Evolutionary conservation across 148 eudicot species (phyloP), one percentile per base, ranked within the genome.

Genomic region (Fallopia convolvulus): DNA sequence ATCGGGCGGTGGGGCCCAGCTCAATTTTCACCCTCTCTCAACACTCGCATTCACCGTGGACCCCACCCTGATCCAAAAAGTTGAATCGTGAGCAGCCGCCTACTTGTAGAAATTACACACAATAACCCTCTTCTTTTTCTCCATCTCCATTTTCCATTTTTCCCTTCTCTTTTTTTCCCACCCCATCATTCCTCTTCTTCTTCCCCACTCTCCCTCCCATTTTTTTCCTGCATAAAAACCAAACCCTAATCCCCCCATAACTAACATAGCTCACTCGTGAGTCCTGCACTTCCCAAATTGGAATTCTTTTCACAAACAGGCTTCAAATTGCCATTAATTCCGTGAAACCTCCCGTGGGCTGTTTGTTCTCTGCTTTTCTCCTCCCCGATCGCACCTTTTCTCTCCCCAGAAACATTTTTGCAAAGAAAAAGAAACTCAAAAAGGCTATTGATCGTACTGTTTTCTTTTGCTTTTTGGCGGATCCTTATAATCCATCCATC

Each of bases 81-180:
- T 68, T 36, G 44, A 68, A 23, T 23, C 6, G 17, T 36, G 72
- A 61, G 36, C 72, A 68, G 72, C 72, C 72, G 72, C 72, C 72
- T 68, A 68, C 72, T 68, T 68, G 72, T 68, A 68, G 72, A 68
- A 68, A 36, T 36, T 36, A 36, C 72, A 36, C 72, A 68, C 72
- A 10, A 36, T 15, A 36, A 36, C 39, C 30, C 30, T 26, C 30
- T 26, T 36, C 39, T 36, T 36, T 36, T 40, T 10, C 42, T 15
- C 72, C 72, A 5, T 17, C 5, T 8, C 36, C 3, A 3, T 9
- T 8, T 26, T 3, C 13, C 1, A 10, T 32, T 32, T 8, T n/a
- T n/a, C n/a, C 36, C 17, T 42, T 30, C 3, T 2, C 14, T 1
- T 18, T 15, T 39, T 44, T 40, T 21, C 0, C n/a, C 20, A 3